phyloP scores from a whole-genome alignment of 345 rosid species.

The Anacardium occidentale region DNA sequence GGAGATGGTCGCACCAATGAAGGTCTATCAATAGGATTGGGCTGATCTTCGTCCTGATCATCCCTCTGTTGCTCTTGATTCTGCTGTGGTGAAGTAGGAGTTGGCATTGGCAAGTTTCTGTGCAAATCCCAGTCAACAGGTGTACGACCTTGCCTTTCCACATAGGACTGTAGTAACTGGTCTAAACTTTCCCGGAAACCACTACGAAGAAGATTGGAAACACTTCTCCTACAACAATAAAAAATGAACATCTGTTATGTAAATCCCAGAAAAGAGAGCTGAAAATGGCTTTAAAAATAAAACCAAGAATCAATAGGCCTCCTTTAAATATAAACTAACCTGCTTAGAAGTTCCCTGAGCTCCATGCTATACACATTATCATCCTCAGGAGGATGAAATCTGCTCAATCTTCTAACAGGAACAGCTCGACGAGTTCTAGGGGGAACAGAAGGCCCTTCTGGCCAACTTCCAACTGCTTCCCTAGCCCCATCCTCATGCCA shows the following conservation, averaged over 20 bases:
- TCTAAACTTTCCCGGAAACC: slow-evolving; percentile 99
- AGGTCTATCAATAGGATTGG: slow-evolving; percentile 52
- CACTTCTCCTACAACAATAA: slow-evolving; percentile 72
- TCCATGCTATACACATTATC: slow-evolving; percentile 95
- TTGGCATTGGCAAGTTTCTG: slow-evolving; percentile 61
- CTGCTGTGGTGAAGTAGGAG: slow-evolving; percentile 57
- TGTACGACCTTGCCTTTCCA: slow-evolving; percentile 83
- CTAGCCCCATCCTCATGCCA: slow-evolving; percentile 62
- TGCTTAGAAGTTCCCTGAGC: slow-evolving; percentile 93
- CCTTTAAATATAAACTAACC: slow-evolving; percentile 43
- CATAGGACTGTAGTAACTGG: slow-evolving; percentile 90
- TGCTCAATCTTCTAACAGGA: slow-evolving; percentile 69
- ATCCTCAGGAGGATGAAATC: slow-evolving; percentile 95
- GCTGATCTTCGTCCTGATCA: slow-evolving; percentile 56
- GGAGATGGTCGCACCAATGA: slow-evolving; percentile 69
- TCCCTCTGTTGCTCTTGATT: slow-evolving; percentile 66
- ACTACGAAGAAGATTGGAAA: slow-evolving; percentile 94
- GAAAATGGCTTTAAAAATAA: not conserved
- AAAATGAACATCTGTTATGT: slow-evolving; percentile 10
- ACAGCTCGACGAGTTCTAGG: slow-evolving; percentile 61
- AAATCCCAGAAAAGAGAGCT: slow-evolving; percentile 9
- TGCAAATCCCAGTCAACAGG: slow-evolving; percentile 94
- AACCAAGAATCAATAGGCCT: not conserved
- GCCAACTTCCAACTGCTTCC: slow-evolving; percentile 61
- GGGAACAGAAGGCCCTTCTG: slow-evolving; percentile 54